Evolutionary conservation across 2,329 filamentous ascomycete genomes (phyloP), one percentile per base, ranked within the genome.

Genomic region (Cladosporium cucumerinum): DNA sequence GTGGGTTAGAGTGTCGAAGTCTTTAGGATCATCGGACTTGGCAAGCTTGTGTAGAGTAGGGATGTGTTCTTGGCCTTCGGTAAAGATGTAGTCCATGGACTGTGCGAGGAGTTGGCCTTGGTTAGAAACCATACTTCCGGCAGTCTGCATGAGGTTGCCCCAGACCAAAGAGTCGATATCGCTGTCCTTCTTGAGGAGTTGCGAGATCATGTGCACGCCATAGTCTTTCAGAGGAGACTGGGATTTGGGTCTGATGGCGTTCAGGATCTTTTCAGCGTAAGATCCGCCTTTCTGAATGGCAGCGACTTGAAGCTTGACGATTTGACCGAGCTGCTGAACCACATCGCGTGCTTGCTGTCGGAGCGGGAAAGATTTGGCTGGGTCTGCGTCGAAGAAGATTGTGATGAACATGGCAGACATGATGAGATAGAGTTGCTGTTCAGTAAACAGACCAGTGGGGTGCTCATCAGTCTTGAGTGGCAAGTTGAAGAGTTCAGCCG

Each of bases 21-120:
- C 81, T 69, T 76, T 78, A 43, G 70, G 78, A 43, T 76, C 80
- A 28, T 82, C 75, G 48, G 77, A 71, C 49, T 78, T 76, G 1
- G 84, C 82, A 14, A 86, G 76, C 1, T 74, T 71, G 43, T 82
- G 79, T 48, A 86, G 82, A 11, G 79, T 77, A 2, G 79, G 73
- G 69, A 84, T 79, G 72, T 85, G 79, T 39, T 77, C 69, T 3
- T 77, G 74, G 36, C 83, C 84, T 23, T 80, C 79, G 4, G 79
- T 78, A 54, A 87, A 78, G 72, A 85, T 86, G 71, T 82, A 85
- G 69, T 87, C 85, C 57, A 87, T 72, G 28, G 80, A 83, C 67
- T 87, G 85, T 0, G 78, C 82, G 69, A 87, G 86, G 25, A 86
- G 79, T 65, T 86, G 84, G 8, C 82, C 84, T 70, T 87, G 85